These are phyloP conservation scores for Alternaria sp. DNA, from an alignment of 2,329 filamentous ascomycete species.

Conservation along the genomic window DNA sequence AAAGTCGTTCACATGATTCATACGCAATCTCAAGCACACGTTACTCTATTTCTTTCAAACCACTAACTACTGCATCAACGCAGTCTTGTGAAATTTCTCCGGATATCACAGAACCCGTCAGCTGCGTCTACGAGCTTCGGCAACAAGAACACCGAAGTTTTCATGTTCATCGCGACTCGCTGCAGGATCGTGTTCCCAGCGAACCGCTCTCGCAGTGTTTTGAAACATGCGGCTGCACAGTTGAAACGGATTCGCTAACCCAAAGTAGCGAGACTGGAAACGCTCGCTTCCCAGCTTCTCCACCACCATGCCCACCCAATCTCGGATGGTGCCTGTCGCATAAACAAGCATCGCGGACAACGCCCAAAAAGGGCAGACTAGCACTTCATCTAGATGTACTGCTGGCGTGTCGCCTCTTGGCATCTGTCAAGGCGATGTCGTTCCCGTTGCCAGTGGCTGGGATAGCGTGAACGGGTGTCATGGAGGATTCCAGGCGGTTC, in stretches of 20 bases:
- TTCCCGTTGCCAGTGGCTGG: conserved; percentile 8
- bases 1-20: background rate
- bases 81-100: background rate
- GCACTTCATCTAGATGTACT: conserved; percentile 21
- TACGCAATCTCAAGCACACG: background rate
- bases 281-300: conserved; percentile 23
- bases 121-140: background rate
- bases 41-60: background rate
- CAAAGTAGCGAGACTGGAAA: conserved; percentile 27
- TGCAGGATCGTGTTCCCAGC: conserved; percentile 16
- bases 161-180: conserved; percentile 9
- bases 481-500: conserved; percentile 23
- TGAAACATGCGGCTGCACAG: conserved; percentile 31
- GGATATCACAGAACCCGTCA: background rate
- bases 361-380: conserved; percentile 9
- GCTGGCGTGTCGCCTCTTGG: conserved; percentile 12
- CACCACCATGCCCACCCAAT: conserved; percentile 26
- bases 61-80: background rate
- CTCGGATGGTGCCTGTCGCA: conserved; percentile 26
- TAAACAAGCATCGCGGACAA: conserved; percentile 14
- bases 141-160: background rate
- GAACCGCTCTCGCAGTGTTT: conserved; percentile 22
- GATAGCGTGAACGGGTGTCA: conserved; percentile 23
- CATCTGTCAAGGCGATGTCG: conserved; percentile 16
- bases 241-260: conserved; percentile 21